A percentile compares a stretch with the other conserved stretches of the same genome.
Evolutionary conservation across 345 rosid species (phyloP).

Genomic region (Citrus hindsii): DNA sequence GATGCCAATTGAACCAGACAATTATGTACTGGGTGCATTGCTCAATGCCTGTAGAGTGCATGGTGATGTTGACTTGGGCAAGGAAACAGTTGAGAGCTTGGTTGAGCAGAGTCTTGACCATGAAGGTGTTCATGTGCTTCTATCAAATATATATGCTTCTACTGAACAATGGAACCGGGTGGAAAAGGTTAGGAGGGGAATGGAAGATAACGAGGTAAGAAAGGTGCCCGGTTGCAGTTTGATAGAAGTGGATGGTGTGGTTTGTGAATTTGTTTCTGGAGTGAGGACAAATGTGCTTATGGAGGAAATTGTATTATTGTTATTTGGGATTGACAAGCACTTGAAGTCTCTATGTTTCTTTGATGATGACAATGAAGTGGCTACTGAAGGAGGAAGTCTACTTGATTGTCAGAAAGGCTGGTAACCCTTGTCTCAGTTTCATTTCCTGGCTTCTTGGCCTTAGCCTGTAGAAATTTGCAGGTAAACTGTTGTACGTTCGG

Average conservation of each 20-base stretch:
- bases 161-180: conserved; percentile 39
- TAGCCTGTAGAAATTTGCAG: background rate
- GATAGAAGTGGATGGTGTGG: conserved; percentile 37
- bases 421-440: background rate
- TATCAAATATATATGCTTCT: conserved; percentile 54
- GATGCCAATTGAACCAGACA: conserved; percentile 55
- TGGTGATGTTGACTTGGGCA: conserved; percentile 37
- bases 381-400: background rate
- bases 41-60: conserved; percentile 48
- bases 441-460: background rate
- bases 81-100: conserved; percentile 40
- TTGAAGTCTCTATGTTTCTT: conserved; percentile 18
- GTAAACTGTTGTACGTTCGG: background rate
- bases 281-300: conserved; percentile 19
- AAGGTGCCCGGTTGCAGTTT: conserved; percentile 57
- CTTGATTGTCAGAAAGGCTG: background rate
- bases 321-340: conserved; percentile 31
- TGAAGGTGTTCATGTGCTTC: conserved; percentile 46
- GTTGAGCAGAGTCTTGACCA: conserved; percentile 33
- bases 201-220: conserved; percentile 35
- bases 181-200: conserved; percentile 34
- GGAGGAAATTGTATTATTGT: conserved; percentile 13
- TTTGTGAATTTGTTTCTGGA: conserved; percentile 29
- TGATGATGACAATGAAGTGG: background rate
- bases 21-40: conserved; percentile 47